phyloP scores from a whole-genome alignment of 2,329 filamentous ascomycete species.

The Macroventuria anomochaeta region DNA sequence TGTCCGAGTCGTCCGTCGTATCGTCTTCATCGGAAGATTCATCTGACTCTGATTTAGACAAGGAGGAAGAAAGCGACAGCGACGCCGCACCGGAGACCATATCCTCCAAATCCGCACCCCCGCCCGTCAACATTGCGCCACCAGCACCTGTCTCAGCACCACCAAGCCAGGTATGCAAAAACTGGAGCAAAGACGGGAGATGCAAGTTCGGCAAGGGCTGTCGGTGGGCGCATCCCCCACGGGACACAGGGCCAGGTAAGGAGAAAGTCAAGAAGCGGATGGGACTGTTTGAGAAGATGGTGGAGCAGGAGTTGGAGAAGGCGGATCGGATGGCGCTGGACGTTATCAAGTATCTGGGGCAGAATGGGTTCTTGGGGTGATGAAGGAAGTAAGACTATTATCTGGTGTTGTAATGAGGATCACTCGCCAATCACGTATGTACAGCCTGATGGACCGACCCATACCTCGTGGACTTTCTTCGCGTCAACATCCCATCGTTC shows the following conservation, averaged over 20 bases:
- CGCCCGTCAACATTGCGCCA: slow-evolving; percentile 23
- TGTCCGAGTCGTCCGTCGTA: slow-evolving; percentile 42
- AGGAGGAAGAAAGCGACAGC: slow-evolving; percentile 28
- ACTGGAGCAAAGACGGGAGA: slow-evolving; percentile 35
- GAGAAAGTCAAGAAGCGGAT: slow-evolving; percentile 26
- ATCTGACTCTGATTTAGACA: slow-evolving; percentile 32
- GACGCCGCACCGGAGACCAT: slow-evolving; percentile 48
- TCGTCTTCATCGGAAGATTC: slow-evolving; percentile 41
- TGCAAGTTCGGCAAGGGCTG: slow-evolving; percentile 39
- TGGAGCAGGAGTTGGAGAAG: slow-evolving; percentile 55
- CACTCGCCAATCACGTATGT: slow-evolving; percentile 70
- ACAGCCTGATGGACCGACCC: slow-evolving; percentile 70
- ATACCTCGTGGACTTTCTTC: slow-evolving; percentile 70
- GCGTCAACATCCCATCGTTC: slow-evolving; percentile 71
- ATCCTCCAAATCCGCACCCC: slow-evolving; percentile 44
- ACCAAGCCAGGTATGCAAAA: slow-evolving; percentile 26
- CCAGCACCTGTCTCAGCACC: slow-evolving; percentile 15
- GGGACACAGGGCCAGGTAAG: background rate
- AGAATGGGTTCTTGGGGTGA: slow-evolving; percentile 50
- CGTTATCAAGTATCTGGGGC: slow-evolving; percentile 56
- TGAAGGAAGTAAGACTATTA: background rate
- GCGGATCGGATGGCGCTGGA: slow-evolving; percentile 52
- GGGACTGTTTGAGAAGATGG: slow-evolving; percentile 42
- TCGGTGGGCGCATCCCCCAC: slow-evolving; percentile 33
- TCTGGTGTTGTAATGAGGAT: background rate